phyloP scores from a whole-genome alignment of 2,329 filamentous ascomycete genomes.

The Aspergillus amoenus region DNA sequence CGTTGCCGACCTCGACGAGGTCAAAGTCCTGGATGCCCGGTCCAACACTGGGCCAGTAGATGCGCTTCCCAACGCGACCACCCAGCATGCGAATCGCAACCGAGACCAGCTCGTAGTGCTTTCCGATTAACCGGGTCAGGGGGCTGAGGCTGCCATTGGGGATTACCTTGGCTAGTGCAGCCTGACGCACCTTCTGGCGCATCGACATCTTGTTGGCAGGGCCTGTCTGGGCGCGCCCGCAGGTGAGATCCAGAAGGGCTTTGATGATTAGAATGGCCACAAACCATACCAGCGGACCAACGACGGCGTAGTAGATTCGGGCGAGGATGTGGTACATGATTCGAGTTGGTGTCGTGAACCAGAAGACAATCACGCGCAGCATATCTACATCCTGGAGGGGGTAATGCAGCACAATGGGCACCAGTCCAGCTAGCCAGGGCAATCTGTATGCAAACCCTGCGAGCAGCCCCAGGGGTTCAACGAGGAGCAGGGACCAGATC shows the following conservation, averaged over 20 bases:
- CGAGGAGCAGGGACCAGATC: not conserved
- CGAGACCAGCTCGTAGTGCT: conserved; percentile 7
- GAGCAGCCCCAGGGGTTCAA: not conserved
- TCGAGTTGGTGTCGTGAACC: not conserved
- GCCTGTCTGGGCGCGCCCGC: not conserved
- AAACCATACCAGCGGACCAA: not conserved
- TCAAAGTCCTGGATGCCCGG: conserved; percentile 51
- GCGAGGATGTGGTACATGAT: conserved; percentile 3
- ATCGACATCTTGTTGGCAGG: not conserved
- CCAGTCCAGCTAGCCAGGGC: conserved; percentile 1
- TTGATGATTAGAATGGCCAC: not conserved
- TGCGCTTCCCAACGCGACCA: not conserved
- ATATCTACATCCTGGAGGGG: not conserved
- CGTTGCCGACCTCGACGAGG: conserved; percentile 55
- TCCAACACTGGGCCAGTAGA: conserved; percentile 4
- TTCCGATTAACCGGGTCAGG: not conserved
- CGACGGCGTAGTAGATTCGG: conserved; percentile 2
- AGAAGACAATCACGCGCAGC: conserved; percentile 5
- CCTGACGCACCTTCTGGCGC: conserved; percentile 1
- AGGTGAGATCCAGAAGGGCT: not conserved
- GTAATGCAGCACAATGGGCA: conserved; percentile 3
- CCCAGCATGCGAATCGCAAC: not conserved
- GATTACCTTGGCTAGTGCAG: conserved; percentile 1
- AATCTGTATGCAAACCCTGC: not conserved
- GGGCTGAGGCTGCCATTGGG: not conserved